Conservation (phyloP, 257 asterid genomes). For the Verbena officinalis region DNA sequence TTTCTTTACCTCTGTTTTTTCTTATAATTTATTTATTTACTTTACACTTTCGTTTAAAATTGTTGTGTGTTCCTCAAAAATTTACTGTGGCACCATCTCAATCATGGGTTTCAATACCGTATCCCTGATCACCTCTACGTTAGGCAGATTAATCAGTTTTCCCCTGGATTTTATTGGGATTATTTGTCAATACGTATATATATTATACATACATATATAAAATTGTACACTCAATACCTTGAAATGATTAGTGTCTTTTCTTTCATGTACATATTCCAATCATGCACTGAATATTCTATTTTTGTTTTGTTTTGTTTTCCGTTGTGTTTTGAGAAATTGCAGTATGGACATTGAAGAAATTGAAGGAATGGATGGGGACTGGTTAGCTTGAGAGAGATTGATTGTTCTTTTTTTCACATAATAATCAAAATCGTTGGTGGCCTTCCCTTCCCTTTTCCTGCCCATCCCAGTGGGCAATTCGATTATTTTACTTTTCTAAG, state of each 20-base stretch:
- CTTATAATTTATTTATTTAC: neutral
- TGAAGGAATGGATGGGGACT: conserved; percentile 88
- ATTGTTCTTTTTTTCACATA: conserved; percentile 40
- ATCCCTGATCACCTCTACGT: neutral
- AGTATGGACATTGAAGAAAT: conserved; percentile 94
- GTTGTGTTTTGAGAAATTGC: conserved; percentile 36
- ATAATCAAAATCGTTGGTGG: conserved; percentile 52
- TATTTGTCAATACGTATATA: no score
- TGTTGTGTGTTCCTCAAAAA: no score
- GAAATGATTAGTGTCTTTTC: no score
- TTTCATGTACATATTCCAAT: neutral
- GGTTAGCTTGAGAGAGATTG: conserved; percentile 77
- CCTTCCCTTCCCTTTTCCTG: conserved; percentile 31
- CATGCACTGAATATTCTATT: conserved; percentile 10
- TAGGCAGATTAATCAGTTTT: neutral
- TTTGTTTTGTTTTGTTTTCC: neutral
- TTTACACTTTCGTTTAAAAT: neutral
- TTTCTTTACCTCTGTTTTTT: neutral
- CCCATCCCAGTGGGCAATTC: conserved; percentile 24
- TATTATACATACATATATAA: no score
- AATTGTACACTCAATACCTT: no score
- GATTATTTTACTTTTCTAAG: conserved; percentile 22
- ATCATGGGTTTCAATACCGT: conserved; percentile 2
- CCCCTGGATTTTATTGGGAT: neutral
- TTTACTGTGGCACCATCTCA: neutral